phyloP scores from a whole-genome alignment of 2,329 filamentous ascomycete genomes.

The Endoconidiophora polonica region DNA sequence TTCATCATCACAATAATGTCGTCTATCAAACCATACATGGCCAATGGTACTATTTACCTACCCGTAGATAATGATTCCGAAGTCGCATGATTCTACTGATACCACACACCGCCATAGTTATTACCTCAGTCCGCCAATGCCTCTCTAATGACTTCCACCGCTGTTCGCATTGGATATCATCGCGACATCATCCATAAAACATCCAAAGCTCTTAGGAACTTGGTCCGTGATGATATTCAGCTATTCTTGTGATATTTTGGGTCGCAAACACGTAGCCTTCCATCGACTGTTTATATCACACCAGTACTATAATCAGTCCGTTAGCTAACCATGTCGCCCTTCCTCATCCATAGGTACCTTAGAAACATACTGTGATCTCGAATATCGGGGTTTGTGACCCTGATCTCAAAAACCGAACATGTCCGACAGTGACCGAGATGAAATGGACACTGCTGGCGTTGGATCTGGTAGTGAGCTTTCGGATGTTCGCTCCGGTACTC shows the following conservation, averaged over 20 bases:
- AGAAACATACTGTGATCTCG: conserved; percentile 3
- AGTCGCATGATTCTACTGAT: conserved; percentile 4
- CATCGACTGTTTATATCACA: not conserved
- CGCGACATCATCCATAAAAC: conserved; percentile 2
- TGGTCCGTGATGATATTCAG: not conserved
- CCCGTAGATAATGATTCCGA: not conserved
- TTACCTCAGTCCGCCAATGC: not conserved
- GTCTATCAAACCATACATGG: not conserved
- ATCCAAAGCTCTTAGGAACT: not conserved
- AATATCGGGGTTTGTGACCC: not conserved
- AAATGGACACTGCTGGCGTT: conserved; percentile 17
- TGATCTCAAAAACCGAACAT: not conserved
- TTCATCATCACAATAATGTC: conserved; percentile 9
- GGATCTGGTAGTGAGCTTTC: conserved; percentile 63
- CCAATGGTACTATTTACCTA: not conserved
- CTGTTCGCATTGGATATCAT: conserved; percentile 1
- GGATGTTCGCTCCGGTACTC: conserved; percentile 45
- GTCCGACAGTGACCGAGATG: conserved; percentile 12
- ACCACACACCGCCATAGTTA: not conserved
- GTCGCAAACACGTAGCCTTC: conserved; percentile 7
- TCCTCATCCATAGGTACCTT: not conserved
- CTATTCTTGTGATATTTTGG: not conserved
- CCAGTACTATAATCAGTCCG: not conserved
- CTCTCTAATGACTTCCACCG: conserved; percentile 2
- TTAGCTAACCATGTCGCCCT: conserved; percentile 6